Conservation (phyloP, 139 green algal genomes). For the Chlorella sp. region DNA sequence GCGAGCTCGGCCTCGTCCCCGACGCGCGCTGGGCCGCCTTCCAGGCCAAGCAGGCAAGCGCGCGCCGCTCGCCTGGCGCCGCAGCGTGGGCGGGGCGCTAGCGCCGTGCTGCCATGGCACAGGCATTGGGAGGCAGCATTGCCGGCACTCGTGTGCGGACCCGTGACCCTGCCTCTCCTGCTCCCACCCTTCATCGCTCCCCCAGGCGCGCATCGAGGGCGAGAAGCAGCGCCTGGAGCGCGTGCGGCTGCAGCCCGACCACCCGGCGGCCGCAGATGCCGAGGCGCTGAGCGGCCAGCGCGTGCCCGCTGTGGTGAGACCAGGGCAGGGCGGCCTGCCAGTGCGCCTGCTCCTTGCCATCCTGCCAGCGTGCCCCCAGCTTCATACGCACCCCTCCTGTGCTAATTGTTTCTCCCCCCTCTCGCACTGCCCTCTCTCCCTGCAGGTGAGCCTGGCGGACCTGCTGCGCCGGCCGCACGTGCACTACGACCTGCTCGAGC, state of each 20-base stretch:
- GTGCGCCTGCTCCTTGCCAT: too few species aligned
- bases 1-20: constrained; percentile 85
- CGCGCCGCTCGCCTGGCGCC: background rate
- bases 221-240: constrained; percentile 75
- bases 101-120: too few species aligned
- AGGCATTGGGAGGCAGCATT: background rate
- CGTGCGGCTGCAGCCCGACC: constrained; percentile 49
- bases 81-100: background rate
- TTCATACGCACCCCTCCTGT: too few species aligned
- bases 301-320: constrained; percentile 28
- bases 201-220: constrained; percentile 63
- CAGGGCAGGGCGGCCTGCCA: too few species aligned
- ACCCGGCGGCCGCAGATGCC: constrained; percentile 46
- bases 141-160: too few species aligned
- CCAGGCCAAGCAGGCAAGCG: constrained; percentile 57
- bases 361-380: too few species aligned
- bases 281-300: constrained; percentile 62
- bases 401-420: too few species aligned
- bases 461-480: constrained; percentile 89
- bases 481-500: constrained; percentile 79
- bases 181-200: too few species aligned
- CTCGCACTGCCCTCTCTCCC: too few species aligned
- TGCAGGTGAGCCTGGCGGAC: constrained; percentile 85
- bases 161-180: too few species aligned
- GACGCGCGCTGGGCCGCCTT: constrained; percentile 76